These are phyloP conservation scores for Botrytis tulipae DNA, from an alignment of 2,329 filamentous ascomycete species.

Conservation along the genomic window DNA sequence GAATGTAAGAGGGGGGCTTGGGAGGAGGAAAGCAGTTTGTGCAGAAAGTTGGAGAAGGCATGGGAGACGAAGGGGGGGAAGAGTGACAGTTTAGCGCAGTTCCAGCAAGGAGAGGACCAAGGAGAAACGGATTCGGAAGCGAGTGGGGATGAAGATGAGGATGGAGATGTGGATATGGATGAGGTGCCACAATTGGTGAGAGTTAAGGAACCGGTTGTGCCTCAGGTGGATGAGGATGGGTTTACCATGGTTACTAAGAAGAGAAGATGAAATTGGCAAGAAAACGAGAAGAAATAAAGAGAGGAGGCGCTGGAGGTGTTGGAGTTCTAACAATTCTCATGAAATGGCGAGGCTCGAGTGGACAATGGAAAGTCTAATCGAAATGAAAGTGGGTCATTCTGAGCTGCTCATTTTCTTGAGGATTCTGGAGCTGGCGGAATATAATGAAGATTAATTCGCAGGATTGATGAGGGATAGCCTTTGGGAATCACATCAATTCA, in stretches of 20 bases:
- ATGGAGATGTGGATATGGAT: constrained; percentile 63
- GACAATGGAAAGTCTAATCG: background rate
- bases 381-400: background rate
- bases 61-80: constrained; percentile 63
- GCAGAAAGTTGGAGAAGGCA: constrained; percentile 60
- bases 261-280: constrained; percentile 45
- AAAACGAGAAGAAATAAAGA: background rate
- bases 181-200: constrained; percentile 64
- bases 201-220: constrained; percentile 60
- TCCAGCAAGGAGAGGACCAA: constrained; percentile 53
- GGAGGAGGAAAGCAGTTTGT: constrained; percentile 60
- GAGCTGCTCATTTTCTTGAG: background rate
- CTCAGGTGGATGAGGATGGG: constrained; percentile 77
- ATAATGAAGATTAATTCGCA: background rate
- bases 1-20: constrained; percentile 60
- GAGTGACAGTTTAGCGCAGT: constrained; percentile 48
- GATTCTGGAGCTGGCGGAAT: background rate
- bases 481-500: background rate
- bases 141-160: constrained; percentile 52
- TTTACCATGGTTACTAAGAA: constrained; percentile 74
- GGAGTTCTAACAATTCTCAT: background rate
- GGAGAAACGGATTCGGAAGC: constrained; percentile 59
- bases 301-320: background rate
- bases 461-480: background rate
- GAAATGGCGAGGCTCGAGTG: background rate